A percentile compares a stretch with the other conserved stretches of the same genome.
Evolutionary conservation across 1,139 yeast species (phyloP).

Genomic region (Candida sp.): DNA sequence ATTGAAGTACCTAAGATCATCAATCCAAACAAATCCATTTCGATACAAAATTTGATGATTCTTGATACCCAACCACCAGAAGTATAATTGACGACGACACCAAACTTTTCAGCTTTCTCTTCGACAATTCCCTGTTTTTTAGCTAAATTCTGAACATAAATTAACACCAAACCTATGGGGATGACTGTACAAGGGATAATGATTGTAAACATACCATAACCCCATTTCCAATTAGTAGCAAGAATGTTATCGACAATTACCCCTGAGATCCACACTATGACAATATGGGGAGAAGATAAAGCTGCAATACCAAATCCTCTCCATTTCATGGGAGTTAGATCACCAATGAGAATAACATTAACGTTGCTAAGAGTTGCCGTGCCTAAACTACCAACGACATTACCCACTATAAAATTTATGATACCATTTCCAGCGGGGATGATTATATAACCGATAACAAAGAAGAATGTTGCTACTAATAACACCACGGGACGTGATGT

Average conservation of each 20-base stretch:
- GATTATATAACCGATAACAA: conserved; percentile 22
- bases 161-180: conserved; percentile 24
- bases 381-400: conserved; percentile 25
- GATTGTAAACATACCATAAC: conserved; percentile 12
- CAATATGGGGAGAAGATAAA: conserved; percentile 23
- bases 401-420: conserved; percentile 26
- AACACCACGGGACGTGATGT: conserved; percentile 26
- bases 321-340: conserved; percentile 29
- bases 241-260: conserved; percentile 23
- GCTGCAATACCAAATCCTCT: conserved; percentile 23
- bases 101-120: neutral
- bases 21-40: conserved; percentile 30
- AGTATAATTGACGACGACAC: neutral
- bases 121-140: conserved; percentile 9
- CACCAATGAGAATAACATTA: conserved; percentile 18
- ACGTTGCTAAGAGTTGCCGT: conserved; percentile 13
- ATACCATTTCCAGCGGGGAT: conserved; percentile 23
- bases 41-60: conserved; percentile 15
- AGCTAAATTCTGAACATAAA: conserved; percentile 22
- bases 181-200: conserved; percentile 25
- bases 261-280: conserved; percentile 30
- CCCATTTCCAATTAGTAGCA: neutral
- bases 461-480: conserved; percentile 15
- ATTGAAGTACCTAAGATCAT: conserved; percentile 30
- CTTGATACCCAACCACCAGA: conserved; percentile 4